Base-by-base conservation (phyloP, 768 basidiomycete species). In the Cystobasidium tubakii region DNA sequence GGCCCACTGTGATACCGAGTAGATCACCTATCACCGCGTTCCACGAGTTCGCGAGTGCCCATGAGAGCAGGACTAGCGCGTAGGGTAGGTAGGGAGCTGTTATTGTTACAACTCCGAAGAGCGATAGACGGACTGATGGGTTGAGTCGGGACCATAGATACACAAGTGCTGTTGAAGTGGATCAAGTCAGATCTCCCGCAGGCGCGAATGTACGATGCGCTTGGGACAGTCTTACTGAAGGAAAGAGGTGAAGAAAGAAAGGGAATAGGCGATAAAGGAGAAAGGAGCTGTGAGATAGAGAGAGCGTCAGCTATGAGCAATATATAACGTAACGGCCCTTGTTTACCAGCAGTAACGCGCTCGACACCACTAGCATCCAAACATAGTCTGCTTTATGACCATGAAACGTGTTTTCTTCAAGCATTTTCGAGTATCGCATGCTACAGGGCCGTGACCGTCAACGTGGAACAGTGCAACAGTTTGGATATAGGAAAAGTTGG, bases 121-220 rank as follows among this genome's bases (percentile, higher is more conserved):
- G 86, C 1, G 92, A 94, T 73, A 99, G 92, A n/a, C 92, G 91
- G 1, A 92, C 91, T 2, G 89, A 87, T 1, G 95, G 93, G 80
- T 99, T 95, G 25, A 93, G 86, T 66, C 95, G 84, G 21, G 93
- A 92, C 96, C 96, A 99, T 74, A 98, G 84, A 81, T 99, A 99
- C 46, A 97, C 96, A 1, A 95, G 90, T 0, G 93, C 92, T 34
- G 95, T 21, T 50, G 86, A 0, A 92, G 88, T 0, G 92, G 88
- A 83, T n/a, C n/a, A 96, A 95, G 0, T 93, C 92, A 19, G 53
- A 54, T 39, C 15, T 39, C 39, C 6, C 7, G 39, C 7, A 39
- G 39, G 39, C 7, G 39, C 39, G 39, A 15, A 39, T 39, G 15
- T 39, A 94, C 86, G 76, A 91, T 92, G 79, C 96, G 88, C 13